phyloP scores from a whole-genome alignment of 169 alveolate genomes.

The Cryptosporidium tyzzeri region DNA sequence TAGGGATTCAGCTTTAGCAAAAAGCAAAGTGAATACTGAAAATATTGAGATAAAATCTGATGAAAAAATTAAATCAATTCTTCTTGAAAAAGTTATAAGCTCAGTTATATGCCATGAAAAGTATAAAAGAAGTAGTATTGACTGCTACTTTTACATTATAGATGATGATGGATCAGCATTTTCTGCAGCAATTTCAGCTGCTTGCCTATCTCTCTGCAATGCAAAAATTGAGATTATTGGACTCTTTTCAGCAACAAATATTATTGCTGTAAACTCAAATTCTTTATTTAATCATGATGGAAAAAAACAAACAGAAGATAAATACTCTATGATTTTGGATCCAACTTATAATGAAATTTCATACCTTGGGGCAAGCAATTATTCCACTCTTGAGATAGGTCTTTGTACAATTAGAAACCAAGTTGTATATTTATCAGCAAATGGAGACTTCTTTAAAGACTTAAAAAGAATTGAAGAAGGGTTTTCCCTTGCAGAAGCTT shows the following conservation, averaged over 20 bases:
- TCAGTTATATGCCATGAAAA: slow-evolving; percentile 66
- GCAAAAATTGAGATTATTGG: slow-evolving; percentile 71
- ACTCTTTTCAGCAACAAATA: slow-evolving; percentile 52
- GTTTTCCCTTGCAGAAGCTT: slow-evolving; percentile 70
- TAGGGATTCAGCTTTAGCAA: slow-evolving; percentile 10
- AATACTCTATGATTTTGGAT: slow-evolving; percentile 30
- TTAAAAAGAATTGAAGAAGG: slow-evolving; percentile 12
- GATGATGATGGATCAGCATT: slow-evolving; percentile 74
- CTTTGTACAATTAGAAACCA: slow-evolving; percentile 67
- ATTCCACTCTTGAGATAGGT: slow-evolving; percentile 39
- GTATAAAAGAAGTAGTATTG: slow-evolving; percentile 56
- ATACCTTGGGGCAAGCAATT: neutral
- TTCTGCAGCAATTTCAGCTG: slow-evolving; percentile 59
- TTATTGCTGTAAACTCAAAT: slow-evolving; percentile 29
- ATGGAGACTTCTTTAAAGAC: slow-evolving; percentile 27
- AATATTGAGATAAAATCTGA: slow-evolving; percentile 25
- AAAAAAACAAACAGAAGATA: neutral
- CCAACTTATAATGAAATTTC: slow-evolving; percentile 33
- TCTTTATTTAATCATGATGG: neutral
- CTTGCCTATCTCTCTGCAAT: slow-evolving; percentile 50
- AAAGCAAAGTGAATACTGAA: neutral
- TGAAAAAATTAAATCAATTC: slow-evolving; percentile 42
- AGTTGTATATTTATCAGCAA: slow-evolving; percentile 61
- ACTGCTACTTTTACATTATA: slow-evolving; percentile 60
- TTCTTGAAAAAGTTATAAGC: slow-evolving; percentile 49